Conservation (phyloP, 495 filamentous ascomycete species). For the Trichoderma orchidacearum region DNA sequence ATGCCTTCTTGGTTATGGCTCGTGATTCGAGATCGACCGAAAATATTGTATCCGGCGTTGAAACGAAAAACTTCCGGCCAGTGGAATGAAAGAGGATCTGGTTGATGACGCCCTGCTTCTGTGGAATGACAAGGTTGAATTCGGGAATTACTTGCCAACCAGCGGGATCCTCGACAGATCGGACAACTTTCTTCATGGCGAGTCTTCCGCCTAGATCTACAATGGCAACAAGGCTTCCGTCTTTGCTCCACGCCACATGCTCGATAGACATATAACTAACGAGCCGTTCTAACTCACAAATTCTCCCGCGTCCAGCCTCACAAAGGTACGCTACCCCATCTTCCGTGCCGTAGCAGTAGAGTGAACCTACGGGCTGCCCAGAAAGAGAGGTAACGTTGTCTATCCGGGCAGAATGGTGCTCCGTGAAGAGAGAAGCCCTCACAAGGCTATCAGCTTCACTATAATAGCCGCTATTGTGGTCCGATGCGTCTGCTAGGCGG, state of each 20-base stretch:
- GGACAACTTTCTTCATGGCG: constrained; percentile 2
- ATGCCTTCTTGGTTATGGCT: too few species aligned
- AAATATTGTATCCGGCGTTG: too few species aligned
- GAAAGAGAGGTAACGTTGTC: constrained; percentile 7
- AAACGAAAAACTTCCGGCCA: too few species aligned
- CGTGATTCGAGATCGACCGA: too few species aligned
- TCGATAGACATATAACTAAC: constrained; percentile 3
- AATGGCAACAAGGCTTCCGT: constrained; percentile 4
- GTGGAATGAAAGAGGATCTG: too few species aligned
- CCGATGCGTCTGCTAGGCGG: constrained; percentile 6
- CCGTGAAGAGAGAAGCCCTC: background rate
- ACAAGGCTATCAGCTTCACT: constrained; percentile 4
- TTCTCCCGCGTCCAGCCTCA: background rate
- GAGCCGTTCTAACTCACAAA: constrained; percentile 2
- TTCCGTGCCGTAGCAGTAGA: constrained; percentile 11
- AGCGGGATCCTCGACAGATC: background rate
- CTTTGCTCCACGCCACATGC: constrained; percentile 4
- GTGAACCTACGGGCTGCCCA: background rate
- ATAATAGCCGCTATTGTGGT: constrained; percentile 3
- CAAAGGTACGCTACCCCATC: constrained; percentile 6
- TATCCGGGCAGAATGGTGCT: background rate
- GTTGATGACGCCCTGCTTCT: too few species aligned
- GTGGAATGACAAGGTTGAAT: constrained; percentile 6
- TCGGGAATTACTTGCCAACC: constrained; percentile 3
- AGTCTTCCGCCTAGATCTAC: constrained; percentile 5